phyloP scores from a whole-genome alignment of 257 asterid genomes.

The Buddleja alternifolia region DNA sequence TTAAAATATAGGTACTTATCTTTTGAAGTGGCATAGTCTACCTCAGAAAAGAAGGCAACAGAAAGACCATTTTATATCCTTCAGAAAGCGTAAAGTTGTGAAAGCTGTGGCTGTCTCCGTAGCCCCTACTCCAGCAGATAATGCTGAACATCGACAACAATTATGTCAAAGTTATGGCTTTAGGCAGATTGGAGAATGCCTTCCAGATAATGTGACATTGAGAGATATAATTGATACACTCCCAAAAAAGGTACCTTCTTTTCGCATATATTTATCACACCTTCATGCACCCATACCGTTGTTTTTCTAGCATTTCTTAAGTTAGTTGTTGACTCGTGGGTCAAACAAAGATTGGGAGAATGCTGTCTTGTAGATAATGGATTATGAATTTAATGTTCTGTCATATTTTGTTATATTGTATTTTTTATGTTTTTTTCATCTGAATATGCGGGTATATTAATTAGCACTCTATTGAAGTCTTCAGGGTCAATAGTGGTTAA shows the following conservation, averaged over 20 bases:
- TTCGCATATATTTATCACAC: not conserved
- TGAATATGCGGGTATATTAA: too few species aligned
- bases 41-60: conserved; percentile 46
- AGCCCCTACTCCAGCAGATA: conserved; percentile 60
- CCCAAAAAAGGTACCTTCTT: conserved; percentile 70
- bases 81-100: conserved; percentile 45
- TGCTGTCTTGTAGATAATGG: too few species aligned
- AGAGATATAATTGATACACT: conserved; percentile 77
- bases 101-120: conserved; percentile 75
- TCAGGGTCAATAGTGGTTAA: too few species aligned
- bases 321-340: too few species aligned
- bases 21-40: conserved; percentile 58
- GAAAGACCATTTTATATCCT: conserved; percentile 40
- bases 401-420: too few species aligned
- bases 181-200: conserved; percentile 87
- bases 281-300: not conserved
- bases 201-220: conserved; percentile 75
- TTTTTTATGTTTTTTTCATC: too few species aligned
- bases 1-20: conserved; percentile 44
- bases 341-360: too few species aligned
- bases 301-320: not conserved
- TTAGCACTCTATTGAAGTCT: too few species aligned
- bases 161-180: conserved; percentile 77
- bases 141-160: conserved; percentile 55
- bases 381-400: too few species aligned